Base-by-base conservation (phyloP, 352 stramenopile genomes). In the Thalassiosira ordinaria region DNA sequence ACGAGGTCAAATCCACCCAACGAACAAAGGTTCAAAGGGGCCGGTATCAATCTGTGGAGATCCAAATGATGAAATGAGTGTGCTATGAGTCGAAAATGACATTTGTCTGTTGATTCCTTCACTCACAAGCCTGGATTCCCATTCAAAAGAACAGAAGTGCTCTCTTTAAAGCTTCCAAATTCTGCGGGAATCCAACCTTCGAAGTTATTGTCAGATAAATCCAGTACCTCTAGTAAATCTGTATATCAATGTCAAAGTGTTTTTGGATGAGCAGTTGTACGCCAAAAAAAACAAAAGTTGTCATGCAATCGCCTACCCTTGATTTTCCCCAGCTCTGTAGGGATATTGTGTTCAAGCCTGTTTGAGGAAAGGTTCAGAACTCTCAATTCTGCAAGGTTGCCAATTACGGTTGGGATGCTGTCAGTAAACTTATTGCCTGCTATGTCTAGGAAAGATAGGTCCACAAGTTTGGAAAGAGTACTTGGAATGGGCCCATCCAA, bases 1-100 rank as follows among this genome's bases (percentile, higher is more conserved):
- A 37, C 47, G 0, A 79, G 35, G 65, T 85, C 78, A 59, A 82
- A 85, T 2, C 60, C 64, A 33, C 1, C 4, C 2, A 75, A 13
- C 11, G n/a, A 78, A 31, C 78, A 85, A 0, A 85, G 70, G 29
- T 16, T 65, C 0, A 85, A 26, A 16, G 77, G 77, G 33, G 77
- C 69, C 13, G 71, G 71, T n/a, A n/a, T n/a, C n/a, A n/a, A n/a
- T n/a, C n/a, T n/a, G n/a, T n/a, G n/a, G n/a, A n/a, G n/a, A n/a
- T n/a, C n/a, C n/a, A n/a, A n/a, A n/a, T n/a, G n/a, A n/a, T n/a
- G n/a, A n/a, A n/a, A n/a, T n/a, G n/a, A n/a, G n/a, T n/a, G n/a
- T n/a, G n/a, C n/a, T n/a, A n/a, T n/a, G n/a, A n/a, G n/a, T n/a
- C n/a, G n/a, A n/a, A n/a, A n/a, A n/a, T n/a, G n/a, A n/a, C n/a